Percentiles rank a stretch among this genome's conserved stretches.
These are phyloP conservation scores for Verticillium zaregamsianum DNA, from an alignment of 2,329 filamentous ascomycete genomes.

Conservation along the genomic window DNA sequence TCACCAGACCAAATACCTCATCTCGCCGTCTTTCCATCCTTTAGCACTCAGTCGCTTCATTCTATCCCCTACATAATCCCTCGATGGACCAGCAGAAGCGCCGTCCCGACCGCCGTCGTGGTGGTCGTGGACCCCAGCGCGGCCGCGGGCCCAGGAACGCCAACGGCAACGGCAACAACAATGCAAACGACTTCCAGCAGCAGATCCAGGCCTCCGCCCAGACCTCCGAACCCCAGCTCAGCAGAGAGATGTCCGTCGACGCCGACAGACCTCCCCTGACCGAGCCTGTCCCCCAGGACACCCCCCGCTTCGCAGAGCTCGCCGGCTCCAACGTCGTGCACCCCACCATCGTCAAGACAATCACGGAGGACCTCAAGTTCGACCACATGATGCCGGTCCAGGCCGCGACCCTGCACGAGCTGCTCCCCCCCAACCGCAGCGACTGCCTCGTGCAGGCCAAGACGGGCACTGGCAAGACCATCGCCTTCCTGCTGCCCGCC, in stretches of 20 bases:
- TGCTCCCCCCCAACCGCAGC: slow-evolving; percentile 38
- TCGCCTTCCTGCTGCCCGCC: slow-evolving; percentile 81
- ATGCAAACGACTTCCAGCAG: not conserved
- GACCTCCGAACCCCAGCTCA: not conserved
- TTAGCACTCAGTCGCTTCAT: not conserved
- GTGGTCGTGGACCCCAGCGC: not conserved
- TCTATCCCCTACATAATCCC: not conserved
- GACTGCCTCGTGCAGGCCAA: slow-evolving; percentile 74
- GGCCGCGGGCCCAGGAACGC: not conserved
- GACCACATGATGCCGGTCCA: slow-evolving; percentile 53
- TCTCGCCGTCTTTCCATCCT: not conserved
- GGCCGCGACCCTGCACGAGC: slow-evolving; percentile 43
- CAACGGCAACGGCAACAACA: not conserved
- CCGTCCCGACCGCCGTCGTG: not conserved
- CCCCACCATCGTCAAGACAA: slow-evolving; percentile 41
- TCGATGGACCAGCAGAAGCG: not conserved
- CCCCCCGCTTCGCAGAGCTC: slow-evolving; percentile 42
- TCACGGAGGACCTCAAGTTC: slow-evolving; percentile 44
- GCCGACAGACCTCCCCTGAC: slow-evolving; percentile 27
- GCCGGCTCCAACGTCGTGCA: slow-evolving; percentile 36
- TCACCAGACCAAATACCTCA: not conserved
- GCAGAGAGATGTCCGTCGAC: not conserved
- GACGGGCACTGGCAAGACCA: slow-evolving; percentile 83
- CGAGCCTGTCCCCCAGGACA: slow-evolving; percentile 35
- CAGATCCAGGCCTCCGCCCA: not conserved